phyloP scores from a whole-genome alignment of 1,284 basidiomycete genomes.

The Malassezia yamatoensis region DNA sequence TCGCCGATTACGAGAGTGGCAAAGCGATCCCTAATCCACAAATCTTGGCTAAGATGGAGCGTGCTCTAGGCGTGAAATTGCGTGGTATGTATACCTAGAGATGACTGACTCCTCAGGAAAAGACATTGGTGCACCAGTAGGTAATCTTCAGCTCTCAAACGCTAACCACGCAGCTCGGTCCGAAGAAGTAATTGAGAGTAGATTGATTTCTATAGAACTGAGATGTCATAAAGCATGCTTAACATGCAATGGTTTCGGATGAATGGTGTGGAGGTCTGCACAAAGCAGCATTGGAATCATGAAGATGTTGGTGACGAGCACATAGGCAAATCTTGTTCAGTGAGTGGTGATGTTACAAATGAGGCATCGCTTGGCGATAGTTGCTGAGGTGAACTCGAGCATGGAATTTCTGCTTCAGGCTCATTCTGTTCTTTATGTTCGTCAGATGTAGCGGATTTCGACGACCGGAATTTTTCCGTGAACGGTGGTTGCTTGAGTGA shows the following conservation, averaged over 20 bases:
- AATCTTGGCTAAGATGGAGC: slow-evolving; percentile 83
- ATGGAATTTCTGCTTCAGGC: too few species aligned
- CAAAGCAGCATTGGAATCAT: neutral
- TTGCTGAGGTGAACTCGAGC: too few species aligned
- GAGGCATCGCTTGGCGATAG: too few species aligned
- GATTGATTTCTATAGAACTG: neutral
- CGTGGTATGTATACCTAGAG: slow-evolving; percentile 55
- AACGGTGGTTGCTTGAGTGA: too few species aligned
- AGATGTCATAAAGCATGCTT: too few species aligned
- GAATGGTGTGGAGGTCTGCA: too few species aligned
- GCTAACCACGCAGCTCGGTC: slow-evolving; percentile 16
- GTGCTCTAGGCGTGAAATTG: slow-evolving; percentile 78
- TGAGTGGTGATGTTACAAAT: neutral
- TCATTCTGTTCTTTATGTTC: too few species aligned
- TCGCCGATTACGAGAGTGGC: slow-evolving; percentile 74
- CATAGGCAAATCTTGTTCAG: neutral
- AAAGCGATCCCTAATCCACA: slow-evolving; percentile 82
- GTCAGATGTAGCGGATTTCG: too few species aligned
- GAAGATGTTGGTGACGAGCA: neutral
- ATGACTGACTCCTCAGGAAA: slow-evolving; percentile 20
- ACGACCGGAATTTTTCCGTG: too few species aligned
- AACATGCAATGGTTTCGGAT: too few species aligned
- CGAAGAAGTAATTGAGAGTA: slow-evolving; percentile 12
- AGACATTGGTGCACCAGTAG: slow-evolving; percentile 37
- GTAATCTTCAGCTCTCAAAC: slow-evolving; percentile 5